Conservation (phyloP, 1,139 yeast genomes). For the Pneumocystis oryctolagi region DNA sequence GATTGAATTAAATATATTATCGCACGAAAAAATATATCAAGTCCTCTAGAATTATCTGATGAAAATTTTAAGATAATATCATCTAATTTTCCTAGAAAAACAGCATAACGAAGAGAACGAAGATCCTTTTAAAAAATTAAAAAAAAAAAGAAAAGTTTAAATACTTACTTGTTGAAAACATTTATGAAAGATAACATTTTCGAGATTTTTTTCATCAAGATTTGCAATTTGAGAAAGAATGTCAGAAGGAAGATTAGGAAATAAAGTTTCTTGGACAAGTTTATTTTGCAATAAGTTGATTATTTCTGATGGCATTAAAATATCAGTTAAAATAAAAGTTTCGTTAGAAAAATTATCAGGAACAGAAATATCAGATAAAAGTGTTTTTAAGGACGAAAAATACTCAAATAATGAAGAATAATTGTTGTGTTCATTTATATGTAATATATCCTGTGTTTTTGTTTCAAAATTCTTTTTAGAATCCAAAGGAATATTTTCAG, state of each 20-base stretch:
- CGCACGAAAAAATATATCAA: neutral
- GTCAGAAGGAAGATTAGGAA: slow-evolving; percentile 3
- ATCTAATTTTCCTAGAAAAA: neutral
- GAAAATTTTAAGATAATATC: neutral
- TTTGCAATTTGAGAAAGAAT: neutral
- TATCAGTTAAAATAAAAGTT: neutral
- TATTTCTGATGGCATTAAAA: slow-evolving; percentile 3
- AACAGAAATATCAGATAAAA: neutral
- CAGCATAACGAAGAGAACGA: neutral
- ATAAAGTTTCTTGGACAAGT: slow-evolving; percentile 7
- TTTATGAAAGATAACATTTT: neutral
- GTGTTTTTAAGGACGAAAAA: neutral
- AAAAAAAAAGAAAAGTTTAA: neutral
- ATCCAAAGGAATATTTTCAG: neutral
- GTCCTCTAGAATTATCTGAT: neutral
- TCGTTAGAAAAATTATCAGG: neutral
- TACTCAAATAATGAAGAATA: neutral
- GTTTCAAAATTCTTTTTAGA: neutral
- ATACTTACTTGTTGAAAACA: neutral
- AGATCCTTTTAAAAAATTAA: neutral
- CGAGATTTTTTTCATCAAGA: neutral
- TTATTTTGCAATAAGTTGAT: slow-evolving; percentile 4
- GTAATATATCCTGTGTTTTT: neutral
- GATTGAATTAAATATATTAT: neutral
- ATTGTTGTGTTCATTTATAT: neutral